These are phyloP conservation scores for Curvularia verruculosa DNA, from an alignment of 2,329 filamentous ascomycete species.

Conservation along the genomic window DNA sequence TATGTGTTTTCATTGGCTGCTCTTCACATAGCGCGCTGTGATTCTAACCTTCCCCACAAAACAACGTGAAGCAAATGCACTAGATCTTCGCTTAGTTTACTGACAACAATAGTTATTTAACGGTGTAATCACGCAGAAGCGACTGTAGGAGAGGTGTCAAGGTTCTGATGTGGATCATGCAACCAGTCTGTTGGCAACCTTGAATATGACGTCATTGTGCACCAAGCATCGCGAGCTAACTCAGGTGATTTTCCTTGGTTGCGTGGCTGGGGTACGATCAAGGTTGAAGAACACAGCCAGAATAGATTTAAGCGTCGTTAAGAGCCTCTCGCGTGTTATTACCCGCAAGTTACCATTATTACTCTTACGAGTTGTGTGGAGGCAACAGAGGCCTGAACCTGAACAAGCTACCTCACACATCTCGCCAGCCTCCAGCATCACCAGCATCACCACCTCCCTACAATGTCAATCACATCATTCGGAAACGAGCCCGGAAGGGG, in stretches of 20 bases:
- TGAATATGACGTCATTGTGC: conserved; percentile 10
- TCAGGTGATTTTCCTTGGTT: conserved; percentile 12
- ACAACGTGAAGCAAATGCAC: background rate
- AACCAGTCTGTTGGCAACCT: background rate
- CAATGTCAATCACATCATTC: conserved; percentile 39
- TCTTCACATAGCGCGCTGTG: background rate
- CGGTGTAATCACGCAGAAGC: background rate
- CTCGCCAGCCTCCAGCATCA: background rate
- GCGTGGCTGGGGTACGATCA: conserved; percentile 8
- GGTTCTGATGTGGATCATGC: background rate
- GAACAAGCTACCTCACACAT: background rate
- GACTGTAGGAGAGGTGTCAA: background rate
- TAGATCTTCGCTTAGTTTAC: background rate
- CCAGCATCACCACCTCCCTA: background rate
- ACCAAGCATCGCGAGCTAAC: conserved; percentile 4
- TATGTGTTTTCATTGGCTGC: background rate
- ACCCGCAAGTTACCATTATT: background rate
- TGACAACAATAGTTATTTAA: background rate
- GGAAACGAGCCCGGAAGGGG: conserved; percentile 26
- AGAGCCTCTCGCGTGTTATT: background rate
- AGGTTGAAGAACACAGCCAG: conserved; percentile 1
- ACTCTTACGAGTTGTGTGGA: background rate
- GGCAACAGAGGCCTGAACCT: background rate
- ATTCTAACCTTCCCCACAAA: background rate
- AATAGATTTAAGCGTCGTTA: conserved; percentile 5